Conservation (phyloP, 179 eudicot species). For the Beta macrorhiza region DNA sequence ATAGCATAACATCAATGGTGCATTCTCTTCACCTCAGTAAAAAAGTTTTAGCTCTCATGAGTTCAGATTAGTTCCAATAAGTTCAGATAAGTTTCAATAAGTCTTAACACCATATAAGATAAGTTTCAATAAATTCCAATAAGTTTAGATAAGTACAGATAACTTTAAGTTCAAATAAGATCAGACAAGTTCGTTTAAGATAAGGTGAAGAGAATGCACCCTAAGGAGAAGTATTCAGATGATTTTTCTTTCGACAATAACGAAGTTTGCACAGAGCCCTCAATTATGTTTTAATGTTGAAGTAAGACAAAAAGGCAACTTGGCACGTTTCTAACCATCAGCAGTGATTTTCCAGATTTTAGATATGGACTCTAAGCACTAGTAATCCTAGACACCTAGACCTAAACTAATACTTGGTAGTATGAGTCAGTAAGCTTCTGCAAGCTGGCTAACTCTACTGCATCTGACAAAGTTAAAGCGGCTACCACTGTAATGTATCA, state of each 20-base stretch:
- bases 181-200: no score
- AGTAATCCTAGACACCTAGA: background rate
- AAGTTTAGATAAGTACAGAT: no score
- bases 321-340: background rate
- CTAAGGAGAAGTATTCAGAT: background rate
- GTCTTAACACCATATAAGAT: no score
- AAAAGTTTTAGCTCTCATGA: no score
- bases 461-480: background rate
- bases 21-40: no score
- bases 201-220: no score
- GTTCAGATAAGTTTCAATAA: no score
- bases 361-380: background rate
- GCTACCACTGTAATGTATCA: background rate
- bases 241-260: no score
- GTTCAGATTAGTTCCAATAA: no score
- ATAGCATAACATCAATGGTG: background rate
- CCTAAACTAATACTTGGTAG: background rate
- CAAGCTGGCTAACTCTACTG: background rate
- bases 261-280: background rate
- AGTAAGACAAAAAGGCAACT: background rate
- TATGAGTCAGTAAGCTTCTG: background rate
- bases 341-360: background rate
- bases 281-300: background rate
- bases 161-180: no score
- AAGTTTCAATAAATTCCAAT: no score